Percentiles rank a stretch among this genome's conserved stretches.
Evolutionary conservation across 1,284 basidiomycete species (phyloP).

Genomic region (Rhodotorula sp.): DNA sequence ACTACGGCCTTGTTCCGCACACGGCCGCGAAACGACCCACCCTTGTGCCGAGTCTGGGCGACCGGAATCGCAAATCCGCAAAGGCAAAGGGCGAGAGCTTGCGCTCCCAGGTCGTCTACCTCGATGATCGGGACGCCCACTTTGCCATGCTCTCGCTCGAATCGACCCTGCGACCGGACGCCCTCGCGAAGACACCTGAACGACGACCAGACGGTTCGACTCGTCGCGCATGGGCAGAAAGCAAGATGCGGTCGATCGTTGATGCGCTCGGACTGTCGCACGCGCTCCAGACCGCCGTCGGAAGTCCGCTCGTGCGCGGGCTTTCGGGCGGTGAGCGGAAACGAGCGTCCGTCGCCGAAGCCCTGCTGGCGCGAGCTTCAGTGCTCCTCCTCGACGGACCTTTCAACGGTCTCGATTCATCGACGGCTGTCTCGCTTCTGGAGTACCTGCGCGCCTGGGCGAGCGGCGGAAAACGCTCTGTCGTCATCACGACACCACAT

Average conservation of each 20-base stretch:
- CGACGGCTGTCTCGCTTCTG: constrained; percentile 59
- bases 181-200: constrained; percentile 51
- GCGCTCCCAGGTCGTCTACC: constrained; percentile 66
- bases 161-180: constrained; percentile 57
- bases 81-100: constrained; percentile 36
- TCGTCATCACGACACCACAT: constrained; percentile 56
- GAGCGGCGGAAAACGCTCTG: constrained; percentile 56
- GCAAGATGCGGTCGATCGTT: constrained; percentile 53
- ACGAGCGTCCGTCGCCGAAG: constrained; percentile 60
- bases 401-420: constrained; percentile 69
- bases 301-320: constrained; percentile 59
- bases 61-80: not conserved
- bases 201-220: constrained; percentile 51
- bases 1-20: constrained; percentile 39
- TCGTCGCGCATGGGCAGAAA: constrained; percentile 54
- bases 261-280: constrained; percentile 50
- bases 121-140: constrained; percentile 57
- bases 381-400: constrained; percentile 52
- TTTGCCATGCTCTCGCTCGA: constrained; percentile 61
- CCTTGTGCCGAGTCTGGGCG: constrained; percentile 42
- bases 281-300: constrained; percentile 59
- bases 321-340: constrained; percentile 57
- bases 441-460: constrained; percentile 58
- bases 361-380: constrained; percentile 52
- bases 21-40: constrained; percentile 44